A percentile compares a stretch with the other conserved stretches of the same genome.
Evolutionary conservation across 495 filamentous ascomycete genomes (phyloP).

Genomic region (Tetracladium setigerum): DNA sequence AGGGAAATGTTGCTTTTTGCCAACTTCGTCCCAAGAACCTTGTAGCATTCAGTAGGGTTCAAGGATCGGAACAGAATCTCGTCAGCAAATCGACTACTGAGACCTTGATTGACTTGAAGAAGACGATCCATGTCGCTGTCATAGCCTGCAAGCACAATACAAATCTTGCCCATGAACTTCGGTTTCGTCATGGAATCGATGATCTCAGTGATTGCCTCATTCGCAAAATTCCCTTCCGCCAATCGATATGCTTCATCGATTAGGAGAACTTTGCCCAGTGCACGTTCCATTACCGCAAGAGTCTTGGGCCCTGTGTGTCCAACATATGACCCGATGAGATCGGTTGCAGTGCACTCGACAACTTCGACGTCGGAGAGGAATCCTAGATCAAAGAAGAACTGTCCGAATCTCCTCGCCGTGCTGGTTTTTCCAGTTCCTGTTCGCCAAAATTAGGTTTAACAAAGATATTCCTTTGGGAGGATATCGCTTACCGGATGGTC

Average conservation of each 20-base stretch:
- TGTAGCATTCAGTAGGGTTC: conserved; percentile 32
- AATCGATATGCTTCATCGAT: conserved; percentile 58
- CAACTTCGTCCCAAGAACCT: conserved; percentile 26
- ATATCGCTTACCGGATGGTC: conserved; percentile 37
- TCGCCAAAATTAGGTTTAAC: background rate
- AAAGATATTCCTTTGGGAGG: background rate
- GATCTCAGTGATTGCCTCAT: conserved; percentile 60
- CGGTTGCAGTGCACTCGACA: conserved; percentile 31
- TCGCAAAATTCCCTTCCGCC: conserved; percentile 38
- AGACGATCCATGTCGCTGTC: conserved; percentile 55
- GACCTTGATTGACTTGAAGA: conserved; percentile 40
- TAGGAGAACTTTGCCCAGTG: conserved; percentile 52
- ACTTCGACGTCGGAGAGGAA: conserved; percentile 30
- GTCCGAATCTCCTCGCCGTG: conserved; percentile 35
- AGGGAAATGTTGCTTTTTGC: conserved; percentile 30
- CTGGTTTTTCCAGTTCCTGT: conserved; percentile 42
- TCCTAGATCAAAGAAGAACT: conserved; percentile 37
- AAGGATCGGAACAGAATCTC: conserved; percentile 36
- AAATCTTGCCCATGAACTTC: conserved; percentile 45
- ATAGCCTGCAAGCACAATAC: conserved; percentile 64
- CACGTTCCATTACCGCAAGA: conserved; percentile 46
- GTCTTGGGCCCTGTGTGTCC: conserved; percentile 62
- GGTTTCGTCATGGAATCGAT: conserved; percentile 55
- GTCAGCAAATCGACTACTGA: conserved; percentile 46
- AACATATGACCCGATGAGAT: conserved; percentile 35